Conservation (phyloP, 495 filamentous ascomycete species). For the Neurospora tetrasperma region DNA sequence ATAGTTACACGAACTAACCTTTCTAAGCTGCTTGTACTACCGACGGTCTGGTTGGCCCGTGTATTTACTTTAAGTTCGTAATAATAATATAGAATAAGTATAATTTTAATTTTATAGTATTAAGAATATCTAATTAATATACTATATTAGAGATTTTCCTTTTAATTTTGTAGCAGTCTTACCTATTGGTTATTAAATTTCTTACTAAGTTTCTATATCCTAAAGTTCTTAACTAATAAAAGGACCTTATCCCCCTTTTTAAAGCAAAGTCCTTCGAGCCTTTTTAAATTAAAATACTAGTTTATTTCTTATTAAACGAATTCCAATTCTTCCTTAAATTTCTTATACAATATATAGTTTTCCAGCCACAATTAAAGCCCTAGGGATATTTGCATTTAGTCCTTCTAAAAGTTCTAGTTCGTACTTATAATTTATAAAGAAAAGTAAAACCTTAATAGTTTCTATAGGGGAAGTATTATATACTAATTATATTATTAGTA, state of each 20-base stretch:
- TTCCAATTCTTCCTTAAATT: neutral
- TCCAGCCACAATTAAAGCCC: neutral
- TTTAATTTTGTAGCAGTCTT: too few species aligned
- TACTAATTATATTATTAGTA: neutral
- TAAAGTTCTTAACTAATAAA: neutral
- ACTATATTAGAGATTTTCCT: too few species aligned
- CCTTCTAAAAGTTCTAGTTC: neutral
- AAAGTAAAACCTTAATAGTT: neutral
- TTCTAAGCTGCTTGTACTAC: too few species aligned
- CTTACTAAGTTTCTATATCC: too few species aligned
- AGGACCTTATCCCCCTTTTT: neutral
- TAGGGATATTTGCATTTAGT: neutral
- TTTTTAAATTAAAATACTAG: neutral
- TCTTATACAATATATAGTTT: neutral
- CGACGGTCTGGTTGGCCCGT: too few species aligned
- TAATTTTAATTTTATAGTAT: too few species aligned
- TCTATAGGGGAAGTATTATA: neutral
- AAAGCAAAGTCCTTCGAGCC: too few species aligned
- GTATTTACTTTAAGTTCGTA: too few species aligned
- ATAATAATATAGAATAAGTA: too few species aligned
- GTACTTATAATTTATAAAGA: neutral
- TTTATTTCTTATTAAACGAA: neutral
- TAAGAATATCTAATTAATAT: too few species aligned
- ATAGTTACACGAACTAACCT: too few species aligned
- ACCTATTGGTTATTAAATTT: too few species aligned